These are phyloP conservation scores for Fusarium musae DNA, from an alignment of 2,329 filamentous ascomycete genomes.

Conservation along the genomic window DNA sequence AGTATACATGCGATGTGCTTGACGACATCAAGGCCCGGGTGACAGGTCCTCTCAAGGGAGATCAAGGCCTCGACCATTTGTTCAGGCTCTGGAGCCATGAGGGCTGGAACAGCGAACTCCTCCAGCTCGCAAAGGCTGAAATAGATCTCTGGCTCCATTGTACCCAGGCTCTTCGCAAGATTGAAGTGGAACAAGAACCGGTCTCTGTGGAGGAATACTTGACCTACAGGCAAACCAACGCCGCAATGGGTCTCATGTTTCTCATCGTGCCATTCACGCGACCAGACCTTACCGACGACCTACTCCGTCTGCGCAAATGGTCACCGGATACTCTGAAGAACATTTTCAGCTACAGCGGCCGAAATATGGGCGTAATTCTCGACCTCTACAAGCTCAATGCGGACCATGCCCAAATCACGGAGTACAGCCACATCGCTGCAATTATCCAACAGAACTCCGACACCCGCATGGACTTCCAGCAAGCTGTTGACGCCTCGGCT, in stretches of 20 bases:
- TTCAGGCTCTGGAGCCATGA: neutral
- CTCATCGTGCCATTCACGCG: neutral
- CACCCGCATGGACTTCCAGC: neutral
- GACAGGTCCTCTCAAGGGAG: neutral
- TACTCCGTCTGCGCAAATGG: neutral
- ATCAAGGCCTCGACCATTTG: neutral
- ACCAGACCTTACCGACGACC: neutral
- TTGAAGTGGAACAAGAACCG: neutral
- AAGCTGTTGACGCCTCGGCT: neutral
- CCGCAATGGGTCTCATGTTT: neutral
- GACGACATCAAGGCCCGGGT: neutral
- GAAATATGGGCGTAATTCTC: neutral
- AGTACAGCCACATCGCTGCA: neutral
- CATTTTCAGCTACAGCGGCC: neutral
- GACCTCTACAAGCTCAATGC: slow-evolving; percentile 1
- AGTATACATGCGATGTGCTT: neutral
- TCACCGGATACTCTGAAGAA: neutral
- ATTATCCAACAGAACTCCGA: neutral
- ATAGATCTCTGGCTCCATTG: neutral
- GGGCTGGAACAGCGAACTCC: neutral
- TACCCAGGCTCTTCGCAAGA: neutral
- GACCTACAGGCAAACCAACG: neutral
- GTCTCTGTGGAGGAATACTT: neutral
- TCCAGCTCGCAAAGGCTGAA: neutral
- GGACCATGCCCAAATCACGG: neutral